phyloP scores from a whole-genome alignment of 108 stramenopile genomes.

The Aurantiochytrium sp. region DNA sequence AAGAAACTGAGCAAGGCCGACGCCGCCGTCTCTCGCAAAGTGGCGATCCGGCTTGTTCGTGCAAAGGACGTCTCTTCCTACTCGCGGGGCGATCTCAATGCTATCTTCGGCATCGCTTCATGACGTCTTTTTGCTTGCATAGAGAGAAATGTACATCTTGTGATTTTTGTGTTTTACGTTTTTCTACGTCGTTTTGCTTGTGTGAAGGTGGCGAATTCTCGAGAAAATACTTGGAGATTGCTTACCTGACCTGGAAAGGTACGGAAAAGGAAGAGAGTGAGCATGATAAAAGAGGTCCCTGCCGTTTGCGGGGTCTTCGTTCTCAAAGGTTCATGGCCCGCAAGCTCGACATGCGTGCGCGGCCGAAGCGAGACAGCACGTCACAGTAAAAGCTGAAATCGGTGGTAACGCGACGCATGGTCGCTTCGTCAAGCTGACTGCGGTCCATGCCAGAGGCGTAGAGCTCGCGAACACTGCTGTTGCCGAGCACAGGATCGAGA shows the following conservation, averaged over 20 bases:
- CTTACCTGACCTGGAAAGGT: too few relatives aligned
- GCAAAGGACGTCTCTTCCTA: conserved; percentile 11
- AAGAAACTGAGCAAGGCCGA: neutral
- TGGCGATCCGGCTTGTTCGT: neutral
- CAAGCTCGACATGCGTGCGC: neutral
- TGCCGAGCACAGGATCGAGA: neutral
- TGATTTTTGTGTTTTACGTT: too few relatives aligned
- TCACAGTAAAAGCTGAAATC: neutral
- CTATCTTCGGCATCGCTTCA: conserved; percentile 16
- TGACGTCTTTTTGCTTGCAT: neutral
- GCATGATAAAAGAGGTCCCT: too few relatives aligned
- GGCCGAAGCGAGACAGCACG: neutral
- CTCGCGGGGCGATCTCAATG: conserved; percentile 13
- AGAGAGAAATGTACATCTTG: too few relatives aligned
- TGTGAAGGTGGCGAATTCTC: too few relatives aligned
- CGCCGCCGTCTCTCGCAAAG: neutral
- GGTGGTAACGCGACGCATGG: neutral
- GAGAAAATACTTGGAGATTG: too few relatives aligned
- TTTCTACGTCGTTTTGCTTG: too few relatives aligned
- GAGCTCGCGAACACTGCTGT: neutral
- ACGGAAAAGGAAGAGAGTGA: too few relatives aligned
- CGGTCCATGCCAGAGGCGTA: neutral
- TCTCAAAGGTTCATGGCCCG: neutral
- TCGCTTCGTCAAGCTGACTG: neutral
- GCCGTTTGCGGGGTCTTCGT: too few relatives aligned